Evolutionary conservation across 169 alveolate genomes (phyloP).

Genomic region (Eimeria mitis): DNA sequence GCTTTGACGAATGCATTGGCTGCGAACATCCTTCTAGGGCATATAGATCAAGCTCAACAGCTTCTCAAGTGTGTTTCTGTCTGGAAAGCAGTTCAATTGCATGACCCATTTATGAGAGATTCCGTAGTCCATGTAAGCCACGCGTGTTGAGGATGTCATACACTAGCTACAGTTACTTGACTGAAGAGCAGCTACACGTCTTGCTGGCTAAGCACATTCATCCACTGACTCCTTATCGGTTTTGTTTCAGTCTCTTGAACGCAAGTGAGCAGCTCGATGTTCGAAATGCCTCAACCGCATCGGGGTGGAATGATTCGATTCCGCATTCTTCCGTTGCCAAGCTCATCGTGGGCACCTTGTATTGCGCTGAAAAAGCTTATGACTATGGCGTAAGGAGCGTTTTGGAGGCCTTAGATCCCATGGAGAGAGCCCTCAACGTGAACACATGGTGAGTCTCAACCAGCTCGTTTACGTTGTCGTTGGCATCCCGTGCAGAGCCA

Average conservation of each 20-base stretch:
- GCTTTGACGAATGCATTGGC: constrained; percentile 54
- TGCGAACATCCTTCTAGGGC: constrained; percentile 53
- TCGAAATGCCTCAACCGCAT: not conserved
- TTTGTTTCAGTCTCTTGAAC: constrained; percentile 16
- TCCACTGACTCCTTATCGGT: not conserved
- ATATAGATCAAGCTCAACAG: constrained; percentile 38
- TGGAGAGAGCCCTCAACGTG: constrained; percentile 3
- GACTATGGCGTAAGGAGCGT: constrained; percentile 67
- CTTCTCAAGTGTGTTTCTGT: constrained; percentile 17
- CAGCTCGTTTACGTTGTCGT: not conserved
- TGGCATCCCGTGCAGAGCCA: not conserved
- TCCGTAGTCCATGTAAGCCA: not conserved
- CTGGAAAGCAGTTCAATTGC: not conserved
- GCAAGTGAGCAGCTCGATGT: not conserved
- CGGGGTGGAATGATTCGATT: not conserved
- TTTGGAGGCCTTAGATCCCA: constrained; percentile 39
- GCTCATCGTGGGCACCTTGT: constrained; percentile 77
- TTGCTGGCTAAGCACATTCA: no score
- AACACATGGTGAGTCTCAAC: constrained; percentile 67
- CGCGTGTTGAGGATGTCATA: no score
- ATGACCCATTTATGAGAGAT: not conserved
- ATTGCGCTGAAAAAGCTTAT: constrained; percentile 65
- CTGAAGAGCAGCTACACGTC: not conserved
- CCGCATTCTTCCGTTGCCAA: constrained; percentile 37
- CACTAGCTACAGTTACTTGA: not conserved